Evolutionary conservation across 2,329 filamentous ascomycete genomes (phyloP), one percentile per base, ranked within the genome.

Genomic region (Calycina marina): DNA sequence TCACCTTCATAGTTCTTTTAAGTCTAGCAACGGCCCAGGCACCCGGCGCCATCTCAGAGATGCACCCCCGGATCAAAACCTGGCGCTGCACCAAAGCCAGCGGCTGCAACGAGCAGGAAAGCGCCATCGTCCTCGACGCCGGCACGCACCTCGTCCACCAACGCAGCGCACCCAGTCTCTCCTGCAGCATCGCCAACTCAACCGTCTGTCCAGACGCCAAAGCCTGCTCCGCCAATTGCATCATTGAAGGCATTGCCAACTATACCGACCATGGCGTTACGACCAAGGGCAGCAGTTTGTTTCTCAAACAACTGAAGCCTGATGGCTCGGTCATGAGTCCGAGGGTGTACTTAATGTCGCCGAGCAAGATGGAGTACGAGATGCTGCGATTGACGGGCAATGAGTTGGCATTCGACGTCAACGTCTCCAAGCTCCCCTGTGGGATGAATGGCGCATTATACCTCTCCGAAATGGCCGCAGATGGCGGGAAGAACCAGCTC

Each of bases 381-480:
- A 65, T 59, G n/a, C 60, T 73, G 30, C 54, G 54, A 24, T 58
- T 67, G 42, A 64, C 71, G 44, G 59, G 68, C 38, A 54, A 68
- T 41, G 72, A 72, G 46, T 28, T 39, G 13, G 16, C 17, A 13
- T 79, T 81, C 40, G 74, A 79, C 35, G 75, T 80, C 25, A 76
- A 82, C 49, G 66, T 77, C 28, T 77, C 72, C 18, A 66, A 66
- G 42, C 59, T 79, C 12, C 66, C 67, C 37, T 82, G 77, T 48
- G 77, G 77, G 40, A 57, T 81, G 39, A 82, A 83, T 55, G 77
- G 76, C 34, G 77, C 77, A 30, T 58, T 81, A 25, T 81, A 81
- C 57, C 63, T 78, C 25, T 60, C 67, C 12, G 58, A 68, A 48
- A 78, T 79, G 73, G 62, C 67, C 12, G 56, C 60, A 3, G 66